Conservation (phyloP, 208 protist genomes). For the Jaenimonas drosophilae region DNA sequence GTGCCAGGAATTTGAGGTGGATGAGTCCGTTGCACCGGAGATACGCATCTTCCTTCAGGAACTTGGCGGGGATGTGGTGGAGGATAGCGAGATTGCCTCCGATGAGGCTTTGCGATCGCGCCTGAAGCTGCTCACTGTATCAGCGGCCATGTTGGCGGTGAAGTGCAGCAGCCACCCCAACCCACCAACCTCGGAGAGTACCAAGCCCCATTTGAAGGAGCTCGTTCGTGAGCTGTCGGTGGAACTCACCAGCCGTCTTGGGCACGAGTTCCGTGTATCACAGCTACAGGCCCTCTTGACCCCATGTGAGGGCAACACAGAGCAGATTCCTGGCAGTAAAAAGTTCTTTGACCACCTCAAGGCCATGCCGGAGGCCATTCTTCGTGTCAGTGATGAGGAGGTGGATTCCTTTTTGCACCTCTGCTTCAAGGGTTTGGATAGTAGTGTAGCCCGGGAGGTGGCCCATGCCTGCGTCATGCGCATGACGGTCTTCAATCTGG, state of each 20-base stretch:
- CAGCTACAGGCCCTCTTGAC: constrained; percentile 5
- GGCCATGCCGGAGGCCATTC: constrained; percentile 4
- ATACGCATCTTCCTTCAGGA: constrained; percentile 9
- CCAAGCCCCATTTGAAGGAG: background rate
- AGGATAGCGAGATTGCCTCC: constrained; percentile 3
- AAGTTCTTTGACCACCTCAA: constrained; percentile 3
- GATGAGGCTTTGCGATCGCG: background rate
- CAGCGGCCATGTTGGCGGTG: background rate
- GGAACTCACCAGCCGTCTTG: constrained; percentile 3
- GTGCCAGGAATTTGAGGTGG: constrained; percentile 13
- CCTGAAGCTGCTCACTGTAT: too few relatives aligned
- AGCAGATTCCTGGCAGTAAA: background rate
- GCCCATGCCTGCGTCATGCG: background rate
- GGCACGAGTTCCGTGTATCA: constrained; percentile 4
- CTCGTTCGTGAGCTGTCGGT: constrained; percentile 2
- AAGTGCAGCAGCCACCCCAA: too few relatives aligned
- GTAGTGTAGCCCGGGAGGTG: background rate
- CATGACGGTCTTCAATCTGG: constrained; percentile 1
- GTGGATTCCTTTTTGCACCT: constrained; percentile 1
- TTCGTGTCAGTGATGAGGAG: background rate
- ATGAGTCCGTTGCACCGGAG: background rate
- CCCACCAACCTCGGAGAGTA: too few relatives aligned
- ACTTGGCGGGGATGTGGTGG: background rate
- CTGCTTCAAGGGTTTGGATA: constrained; percentile 7
- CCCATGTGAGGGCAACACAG: constrained; percentile 3